phyloP scores from a whole-genome alignment of 148 eudicot species.

The Silene uniflora region DNA sequence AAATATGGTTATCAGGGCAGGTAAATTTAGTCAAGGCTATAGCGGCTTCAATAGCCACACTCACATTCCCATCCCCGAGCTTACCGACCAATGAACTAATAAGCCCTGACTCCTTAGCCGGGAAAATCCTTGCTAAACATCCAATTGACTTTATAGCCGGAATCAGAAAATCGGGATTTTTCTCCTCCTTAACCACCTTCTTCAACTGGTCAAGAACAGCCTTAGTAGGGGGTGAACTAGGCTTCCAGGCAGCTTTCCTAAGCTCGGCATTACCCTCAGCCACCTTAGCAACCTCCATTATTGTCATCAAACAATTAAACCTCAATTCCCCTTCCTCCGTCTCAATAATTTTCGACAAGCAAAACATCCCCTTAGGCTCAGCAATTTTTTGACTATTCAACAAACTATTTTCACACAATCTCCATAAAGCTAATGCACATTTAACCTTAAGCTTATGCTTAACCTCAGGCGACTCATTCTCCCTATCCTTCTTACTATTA shows the following conservation, averaged over 20 bases:
- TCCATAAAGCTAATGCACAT: constrained; percentile 64
- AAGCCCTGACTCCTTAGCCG: constrained; percentile 66
- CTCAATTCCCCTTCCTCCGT: constrained; percentile 53
- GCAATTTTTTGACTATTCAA: constrained; percentile 67
- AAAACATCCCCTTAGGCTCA: constrained; percentile 68
- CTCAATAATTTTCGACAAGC: constrained; percentile 67
- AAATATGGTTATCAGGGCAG: constrained; percentile 49
- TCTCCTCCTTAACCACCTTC: constrained; percentile 57
- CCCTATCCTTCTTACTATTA: constrained; percentile 42
- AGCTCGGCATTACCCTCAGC: constrained; percentile 60
- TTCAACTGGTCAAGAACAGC: constrained; percentile 63
- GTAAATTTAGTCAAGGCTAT: constrained; percentile 61
- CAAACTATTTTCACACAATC: constrained; percentile 49
- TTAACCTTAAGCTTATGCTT: constrained; percentile 47
- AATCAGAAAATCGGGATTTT: constrained; percentile 27
- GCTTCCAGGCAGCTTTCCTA: constrained; percentile 70
- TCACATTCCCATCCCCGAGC: constrained; percentile 38
- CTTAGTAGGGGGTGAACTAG: constrained; percentile 57
- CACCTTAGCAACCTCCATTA: constrained; percentile 74
- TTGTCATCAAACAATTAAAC: constrained; percentile 51
- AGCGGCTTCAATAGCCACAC: constrained; percentile 60
- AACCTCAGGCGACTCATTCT: constrained; percentile 45
- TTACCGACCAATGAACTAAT: constrained; percentile 52
- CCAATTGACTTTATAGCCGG: constrained; percentile 65
- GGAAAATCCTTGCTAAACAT: constrained; percentile 58